These are phyloP conservation scores for Nidularia sp. DNA, from an alignment of 768 basidiomycete species.

Conservation along the genomic window DNA sequence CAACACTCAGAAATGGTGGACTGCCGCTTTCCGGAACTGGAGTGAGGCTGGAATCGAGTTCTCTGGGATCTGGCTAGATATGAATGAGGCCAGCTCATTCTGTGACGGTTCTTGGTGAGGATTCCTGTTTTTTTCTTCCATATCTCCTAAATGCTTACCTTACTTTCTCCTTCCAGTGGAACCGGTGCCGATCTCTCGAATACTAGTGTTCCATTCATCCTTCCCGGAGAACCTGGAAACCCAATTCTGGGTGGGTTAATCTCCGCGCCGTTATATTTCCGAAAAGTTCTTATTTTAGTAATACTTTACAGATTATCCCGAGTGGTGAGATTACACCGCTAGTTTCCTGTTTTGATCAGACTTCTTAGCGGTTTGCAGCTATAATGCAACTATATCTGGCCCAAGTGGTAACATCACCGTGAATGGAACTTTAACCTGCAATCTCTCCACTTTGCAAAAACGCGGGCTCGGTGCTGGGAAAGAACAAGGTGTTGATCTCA, in stretches of 20 bases:
- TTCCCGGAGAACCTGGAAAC: conserved; percentile 55
- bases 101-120: conserved; percentile 29
- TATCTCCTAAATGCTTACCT: not conserved
- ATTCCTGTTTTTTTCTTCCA: not conserved
- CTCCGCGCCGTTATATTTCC: not conserved
- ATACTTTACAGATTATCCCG: conserved; percentile 47
- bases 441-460: conserved; percentile 20
- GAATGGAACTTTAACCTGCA: conserved; percentile 58
- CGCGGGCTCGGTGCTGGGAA: conserved; percentile 49
- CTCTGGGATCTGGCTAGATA: conserved; percentile 28
- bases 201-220: conserved; percentile 47
- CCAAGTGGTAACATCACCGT: conserved; percentile 74
- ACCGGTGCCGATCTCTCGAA: conserved; percentile 53
- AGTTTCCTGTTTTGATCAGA: too few relatives aligned
- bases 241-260: conserved; percentile 29
- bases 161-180: conserved; percentile 32
- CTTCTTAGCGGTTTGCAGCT: conserved; percentile 30
- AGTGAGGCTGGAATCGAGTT: conserved; percentile 21
- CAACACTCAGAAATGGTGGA: conserved; percentile 26
- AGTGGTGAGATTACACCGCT: conserved; percentile 40
- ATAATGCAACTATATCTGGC: conserved; percentile 57
- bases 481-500: conserved; percentile 44
- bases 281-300: not conserved
- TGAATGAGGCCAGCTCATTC: conserved; percentile 30
- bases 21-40: conserved; percentile 25